Conservation (phyloP, 495 filamentous ascomycete species). For the Penicillium malachiteum region DNA sequence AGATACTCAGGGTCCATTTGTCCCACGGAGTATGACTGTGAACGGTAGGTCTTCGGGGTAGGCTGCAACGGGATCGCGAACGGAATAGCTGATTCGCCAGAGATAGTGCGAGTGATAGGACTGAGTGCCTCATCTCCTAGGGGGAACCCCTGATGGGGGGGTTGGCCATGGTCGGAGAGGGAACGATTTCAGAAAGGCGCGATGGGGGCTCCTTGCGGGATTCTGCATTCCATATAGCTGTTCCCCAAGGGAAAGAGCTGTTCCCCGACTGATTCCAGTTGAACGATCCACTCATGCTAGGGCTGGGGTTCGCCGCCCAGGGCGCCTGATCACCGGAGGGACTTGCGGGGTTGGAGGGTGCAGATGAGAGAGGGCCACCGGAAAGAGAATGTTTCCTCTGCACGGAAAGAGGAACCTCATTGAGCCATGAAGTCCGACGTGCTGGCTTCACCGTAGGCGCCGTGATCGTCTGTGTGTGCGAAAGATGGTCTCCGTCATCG, state of each 20-base stretch:
- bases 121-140: conserved; percentile 53
- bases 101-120: conserved; percentile 52
- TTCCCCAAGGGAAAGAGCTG: conserved; percentile 68
- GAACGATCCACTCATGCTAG: conserved; percentile 50
- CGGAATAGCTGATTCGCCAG: conserved; percentile 66
- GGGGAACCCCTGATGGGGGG: conserved; percentile 46
- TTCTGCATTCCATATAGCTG: conserved; percentile 75
- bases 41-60: conserved; percentile 88
- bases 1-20: conserved; percentile 73
- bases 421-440: conserved; percentile 56
- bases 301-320: conserved; percentile 58
- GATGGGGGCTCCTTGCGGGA: conserved; percentile 71
- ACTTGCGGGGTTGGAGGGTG: conserved; percentile 71
- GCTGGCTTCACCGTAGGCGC: conserved; percentile 40
- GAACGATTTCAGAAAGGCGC: conserved; percentile 70
- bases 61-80: conserved; percentile 90
- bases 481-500: conserved; percentile 67
- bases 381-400: conserved; percentile 53
- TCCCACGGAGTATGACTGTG: conserved; percentile 95
- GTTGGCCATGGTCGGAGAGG: conserved; percentile 69
- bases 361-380: conserved; percentile 66
- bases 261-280: conserved; percentile 58
- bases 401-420: conserved; percentile 45
- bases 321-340: conserved; percentile 66
- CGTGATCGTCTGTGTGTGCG: conserved; percentile 34